These are phyloP conservation scores for Nymphaea thermarum DNA, from an alignment of 164 flowering plant genomes.

Conservation along the genomic window DNA sequence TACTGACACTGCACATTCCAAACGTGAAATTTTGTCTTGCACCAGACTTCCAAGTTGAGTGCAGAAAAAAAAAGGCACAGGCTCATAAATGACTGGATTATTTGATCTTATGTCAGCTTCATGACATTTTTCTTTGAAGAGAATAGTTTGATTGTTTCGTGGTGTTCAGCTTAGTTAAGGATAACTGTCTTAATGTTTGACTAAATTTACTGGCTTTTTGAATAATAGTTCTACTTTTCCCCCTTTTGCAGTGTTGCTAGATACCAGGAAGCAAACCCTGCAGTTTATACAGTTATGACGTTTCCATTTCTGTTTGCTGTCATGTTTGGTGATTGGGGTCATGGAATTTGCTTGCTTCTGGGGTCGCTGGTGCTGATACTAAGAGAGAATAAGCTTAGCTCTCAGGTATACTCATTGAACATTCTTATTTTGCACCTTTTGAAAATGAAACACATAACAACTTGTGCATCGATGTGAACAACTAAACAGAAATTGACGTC, in stretches of 20 bases:
- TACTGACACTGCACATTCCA: too few relatives aligned
- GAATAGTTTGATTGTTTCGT: too few relatives aligned
- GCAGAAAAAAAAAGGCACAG: too few relatives aligned
- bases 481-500: not conserved
- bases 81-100: too few relatives aligned
- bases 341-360: slow-evolving; percentile 86
- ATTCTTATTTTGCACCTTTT: not conserved
- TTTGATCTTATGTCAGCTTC: not conserved
- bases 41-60: too few relatives aligned
- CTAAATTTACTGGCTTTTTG: not conserved
- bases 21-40: too few relatives aligned
- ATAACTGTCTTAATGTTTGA: not conserved
- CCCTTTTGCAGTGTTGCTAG: slow-evolving; percentile 68
- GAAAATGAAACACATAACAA: too few relatives aligned
- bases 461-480: not conserved
- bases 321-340: slow-evolving; percentile 99
- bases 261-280: slow-evolving; percentile 97
- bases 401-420: slow-evolving; percentile 36
- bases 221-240: too few relatives aligned
- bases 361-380: slow-evolving; percentile 74
- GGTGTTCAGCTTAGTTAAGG: too few relatives aligned
- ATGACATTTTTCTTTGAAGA: not conserved
- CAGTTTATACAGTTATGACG: slow-evolving; percentile 77
- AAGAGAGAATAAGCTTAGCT: slow-evolving; percentile 56
- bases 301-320: slow-evolving; percentile 99